phyloP scores from a whole-genome alignment of 495 filamentous ascomycete genomes.

The Penicillium waksmanii region DNA sequence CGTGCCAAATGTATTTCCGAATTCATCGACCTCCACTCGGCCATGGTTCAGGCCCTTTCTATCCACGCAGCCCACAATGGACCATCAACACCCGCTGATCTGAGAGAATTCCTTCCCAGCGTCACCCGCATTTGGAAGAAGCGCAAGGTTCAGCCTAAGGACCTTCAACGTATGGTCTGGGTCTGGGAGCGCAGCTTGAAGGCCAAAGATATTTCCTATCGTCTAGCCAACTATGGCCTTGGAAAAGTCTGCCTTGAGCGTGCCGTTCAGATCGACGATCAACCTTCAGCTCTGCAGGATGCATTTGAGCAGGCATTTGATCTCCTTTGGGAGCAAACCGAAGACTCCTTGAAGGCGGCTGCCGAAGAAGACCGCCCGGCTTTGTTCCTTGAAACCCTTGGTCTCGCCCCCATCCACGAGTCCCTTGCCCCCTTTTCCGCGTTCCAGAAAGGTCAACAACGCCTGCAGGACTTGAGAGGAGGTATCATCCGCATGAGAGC shows the following conservation, averaged over 20 bases:
- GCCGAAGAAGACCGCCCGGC: conserved; percentile 29
- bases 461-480: conserved; percentile 49
- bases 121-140: conserved; percentile 52
- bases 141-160: conserved; percentile 48
- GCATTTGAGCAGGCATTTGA: conserved; percentile 44
- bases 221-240: conserved; percentile 49
- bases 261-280: conserved; percentile 31
- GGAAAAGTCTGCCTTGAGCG: conserved; percentile 43
- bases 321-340: conserved; percentile 42
- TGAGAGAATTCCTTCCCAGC: conserved; percentile 44
- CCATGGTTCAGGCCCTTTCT: conserved; percentile 44
- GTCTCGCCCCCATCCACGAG: conserved; percentile 42
- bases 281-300: conserved; percentile 34
- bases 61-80: conserved; percentile 49
- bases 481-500: conserved; percentile 47
- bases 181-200: conserved; percentile 39
- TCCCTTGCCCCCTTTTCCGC: conserved; percentile 46
- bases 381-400: conserved; percentile 37
- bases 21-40: conserved; percentile 41
- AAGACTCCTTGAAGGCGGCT: conserved; percentile 32
- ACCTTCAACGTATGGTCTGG: conserved; percentile 49
- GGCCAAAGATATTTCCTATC: conserved; percentile 30
- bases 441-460: conserved; percentile 51
- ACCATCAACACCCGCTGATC: conserved; percentile 38
- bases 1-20: conserved; percentile 40